Evolutionary conservation across 805 yeast species (phyloP), one percentile per base, ranked within the genome.

Genomic region (Candida koratica): DNA sequence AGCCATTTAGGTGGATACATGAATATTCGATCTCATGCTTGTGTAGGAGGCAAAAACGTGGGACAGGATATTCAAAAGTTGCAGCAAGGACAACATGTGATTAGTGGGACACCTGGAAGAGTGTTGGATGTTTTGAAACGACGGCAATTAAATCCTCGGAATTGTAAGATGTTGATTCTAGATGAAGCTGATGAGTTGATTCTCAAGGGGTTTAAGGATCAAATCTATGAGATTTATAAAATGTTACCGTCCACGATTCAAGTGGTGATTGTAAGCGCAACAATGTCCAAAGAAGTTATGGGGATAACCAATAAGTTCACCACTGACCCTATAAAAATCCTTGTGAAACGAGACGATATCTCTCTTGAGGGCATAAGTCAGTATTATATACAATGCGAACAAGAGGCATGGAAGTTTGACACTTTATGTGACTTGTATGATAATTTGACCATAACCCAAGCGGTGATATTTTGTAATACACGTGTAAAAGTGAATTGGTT

Each of bases 121-220:
- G 96, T 90, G 25, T 62, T 75, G 43, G 98, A 93, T 65, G 79
- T 93, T 83, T 79, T 93, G 45, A 84, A 84, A 56, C 77, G 96
- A 61, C 78, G 94, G 47, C 73, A 73, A 49, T 69, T 93, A 51
- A 69, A 71, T 45, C 77, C 93, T 11, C 78, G 88, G 49, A 73
- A 80, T 52, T 71, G 88, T 48, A 87, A 89, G 69, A 82, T 93
- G 84, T 69, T 90, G 47, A 77, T 93, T 45, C 68, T 93, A 52
- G 98, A 93, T 64, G 98, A 93, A 66, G 98, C 98, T 13, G 98
- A 93, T 69, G 97, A 93, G 64, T 67, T 93, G 64, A 71, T 93
- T 52, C 77, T 90, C 33, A 82, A 87, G 46, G 98, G 97, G 45
- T 93, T 93, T 77, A 84, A 86, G 64, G 94, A 86, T 56, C 96